A percentile compares a stretch with the other conserved stretches of the same genome.
phyloP scores from a whole-genome alignment of 148 eudicot genomes.

The Persicaria tinctoria region DNA sequence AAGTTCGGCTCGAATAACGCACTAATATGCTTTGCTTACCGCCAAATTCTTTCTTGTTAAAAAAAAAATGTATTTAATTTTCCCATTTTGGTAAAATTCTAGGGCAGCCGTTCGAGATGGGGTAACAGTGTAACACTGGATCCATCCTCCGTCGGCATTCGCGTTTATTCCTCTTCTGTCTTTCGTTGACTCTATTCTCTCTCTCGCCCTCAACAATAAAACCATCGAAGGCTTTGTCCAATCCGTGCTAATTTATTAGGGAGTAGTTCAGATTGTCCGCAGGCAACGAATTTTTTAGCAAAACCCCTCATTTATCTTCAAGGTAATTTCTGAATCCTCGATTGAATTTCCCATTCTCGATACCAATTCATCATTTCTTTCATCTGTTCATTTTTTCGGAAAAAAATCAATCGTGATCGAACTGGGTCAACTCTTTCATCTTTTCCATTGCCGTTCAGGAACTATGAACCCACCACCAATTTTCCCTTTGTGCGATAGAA shows the following conservation, averaged over 20 bases:
- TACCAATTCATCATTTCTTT: neutral
- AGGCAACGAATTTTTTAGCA: neutral
- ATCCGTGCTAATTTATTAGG: neutral
- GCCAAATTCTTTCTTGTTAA: too few relatives aligned
- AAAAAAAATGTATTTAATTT: too few relatives aligned
- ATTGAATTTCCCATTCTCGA: neutral
- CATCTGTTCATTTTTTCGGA: neutral
- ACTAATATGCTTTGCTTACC: too few relatives aligned
- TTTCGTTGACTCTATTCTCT: too few relatives aligned
- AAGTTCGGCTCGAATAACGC: too few relatives aligned
- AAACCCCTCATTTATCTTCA: neutral
- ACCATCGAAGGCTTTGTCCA: neutral
- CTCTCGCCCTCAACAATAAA: too few relatives aligned
- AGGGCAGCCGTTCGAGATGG: too few relatives aligned
- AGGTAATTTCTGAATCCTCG: neutral
- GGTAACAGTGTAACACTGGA: too few relatives aligned
- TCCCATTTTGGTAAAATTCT: too few relatives aligned
- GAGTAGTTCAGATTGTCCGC: neutral
- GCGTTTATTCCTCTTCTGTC: too few relatives aligned
- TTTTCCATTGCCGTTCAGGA: neutral
- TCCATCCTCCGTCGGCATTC: too few relatives aligned
- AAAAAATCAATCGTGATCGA: neutral
- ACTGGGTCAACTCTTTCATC: neutral
- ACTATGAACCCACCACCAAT: neutral
- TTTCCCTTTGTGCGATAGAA: neutral